Conservation (phyloP, 148 eudicot species). For the Camellia lanceoleosa region DNA sequence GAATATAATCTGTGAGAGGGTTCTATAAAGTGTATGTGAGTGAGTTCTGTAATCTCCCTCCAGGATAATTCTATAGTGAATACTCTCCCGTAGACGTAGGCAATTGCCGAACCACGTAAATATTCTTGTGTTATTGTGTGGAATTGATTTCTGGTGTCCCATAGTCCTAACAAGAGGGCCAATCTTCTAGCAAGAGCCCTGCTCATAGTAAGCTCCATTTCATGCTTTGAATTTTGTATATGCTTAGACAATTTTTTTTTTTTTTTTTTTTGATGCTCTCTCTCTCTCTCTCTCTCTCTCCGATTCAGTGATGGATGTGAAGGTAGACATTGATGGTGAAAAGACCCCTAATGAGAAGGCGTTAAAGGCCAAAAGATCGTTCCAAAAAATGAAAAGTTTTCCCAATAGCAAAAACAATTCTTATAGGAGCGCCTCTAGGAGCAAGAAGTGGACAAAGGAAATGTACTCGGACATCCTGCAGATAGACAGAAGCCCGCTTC, state of each 20-base stretch:
- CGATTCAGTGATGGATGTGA: slow-evolving; percentile 53
- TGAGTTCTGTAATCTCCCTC: no score
- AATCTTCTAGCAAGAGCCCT: slow-evolving; percentile 28
- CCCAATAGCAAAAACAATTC: slow-evolving; percentile 60
- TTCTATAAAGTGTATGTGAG: no score
- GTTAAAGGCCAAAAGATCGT: slow-evolving; percentile 40
- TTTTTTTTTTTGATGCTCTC: background rate
- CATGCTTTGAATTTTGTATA: background rate
- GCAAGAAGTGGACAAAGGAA: slow-evolving; percentile 69
- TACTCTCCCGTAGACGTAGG: no score
- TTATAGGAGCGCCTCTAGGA: slow-evolving; percentile 31
- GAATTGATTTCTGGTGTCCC: no score
- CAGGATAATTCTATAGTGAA: no score
- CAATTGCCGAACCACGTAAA: no score
- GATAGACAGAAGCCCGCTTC: slow-evolving; percentile 62
- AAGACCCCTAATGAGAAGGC: slow-evolving; percentile 37
- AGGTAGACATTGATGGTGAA: slow-evolving; percentile 53
- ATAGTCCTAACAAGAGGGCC: no score
- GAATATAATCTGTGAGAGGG: no score
- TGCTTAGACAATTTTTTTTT: no score
- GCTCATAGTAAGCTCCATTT: slow-evolving; percentile 31
- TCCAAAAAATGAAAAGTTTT: slow-evolving; percentile 77
- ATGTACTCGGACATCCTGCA: slow-evolving; percentile 70
- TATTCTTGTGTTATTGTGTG: no score
- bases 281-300: background rate